phyloP scores from a whole-genome alignment of 805 yeast genomes.

The Candida endomychidarum region DNA sequence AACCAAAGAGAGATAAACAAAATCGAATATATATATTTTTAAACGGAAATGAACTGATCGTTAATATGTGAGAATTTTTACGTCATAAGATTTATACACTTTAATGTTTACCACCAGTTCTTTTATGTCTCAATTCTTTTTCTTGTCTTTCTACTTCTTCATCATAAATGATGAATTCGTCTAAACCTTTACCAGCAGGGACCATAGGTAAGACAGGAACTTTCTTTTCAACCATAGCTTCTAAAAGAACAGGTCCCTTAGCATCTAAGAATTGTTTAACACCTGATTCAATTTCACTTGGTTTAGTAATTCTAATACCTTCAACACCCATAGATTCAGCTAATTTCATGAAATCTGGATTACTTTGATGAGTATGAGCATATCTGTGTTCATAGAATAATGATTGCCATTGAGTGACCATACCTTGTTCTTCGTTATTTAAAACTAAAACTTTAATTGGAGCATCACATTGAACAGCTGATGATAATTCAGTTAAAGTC shows the following conservation, averaged over 20 bases:
- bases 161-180: constrained; percentile 88
- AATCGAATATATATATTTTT: constrained; percentile 6
- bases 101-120: constrained; percentile 72
- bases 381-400: constrained; percentile 95
- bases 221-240: constrained; percentile 86
- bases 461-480: constrained; percentile 91
- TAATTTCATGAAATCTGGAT: constrained; percentile 90
- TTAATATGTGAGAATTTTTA: background rate
- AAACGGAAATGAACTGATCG: constrained; percentile 1
- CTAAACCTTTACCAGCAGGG: constrained; percentile 91
- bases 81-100: constrained; percentile 1
- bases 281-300: constrained; percentile 54
- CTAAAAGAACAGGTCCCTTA: constrained; percentile 85
- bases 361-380: constrained; percentile 95
- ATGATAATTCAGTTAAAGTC: constrained; percentile 90
- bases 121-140: constrained; percentile 62
- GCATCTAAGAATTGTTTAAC: constrained; percentile 67
- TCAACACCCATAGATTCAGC: constrained; percentile 93
- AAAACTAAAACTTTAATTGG: constrained; percentile 87
- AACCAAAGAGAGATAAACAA: background rate
- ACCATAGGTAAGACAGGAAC: constrained; percentile 99
- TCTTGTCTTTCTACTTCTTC: constrained; percentile 75
- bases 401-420: constrained; percentile 99
- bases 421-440: constrained; percentile 98
- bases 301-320: constrained; percentile 72